Percentiles rank a stretch among this genome's conserved stretches.
These are phyloP conservation scores for Discostella stelligeroides DNA, from an alignment of 108 stramenopile genomes.

Conservation along the genomic window DNA sequence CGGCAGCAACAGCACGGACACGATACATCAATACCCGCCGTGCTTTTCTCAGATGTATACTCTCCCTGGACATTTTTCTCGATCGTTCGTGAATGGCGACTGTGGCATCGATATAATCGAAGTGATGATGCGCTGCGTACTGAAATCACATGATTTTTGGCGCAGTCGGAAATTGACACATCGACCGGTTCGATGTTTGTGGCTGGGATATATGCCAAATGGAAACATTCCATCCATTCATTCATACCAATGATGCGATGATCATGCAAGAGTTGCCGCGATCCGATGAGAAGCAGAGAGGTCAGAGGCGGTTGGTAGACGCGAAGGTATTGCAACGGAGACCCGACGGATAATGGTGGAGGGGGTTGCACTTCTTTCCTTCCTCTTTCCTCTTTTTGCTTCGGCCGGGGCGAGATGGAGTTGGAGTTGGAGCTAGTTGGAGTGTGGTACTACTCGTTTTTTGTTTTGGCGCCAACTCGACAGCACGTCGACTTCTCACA, in stretches of 20 bases:
- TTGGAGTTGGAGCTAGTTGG: too few relatives aligned
- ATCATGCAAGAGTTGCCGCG: not conserved
- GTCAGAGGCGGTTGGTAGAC: too few relatives aligned
- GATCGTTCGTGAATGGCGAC: not conserved
- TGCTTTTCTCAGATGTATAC: not conserved
- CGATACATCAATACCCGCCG: not conserved
- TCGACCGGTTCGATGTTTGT: not conserved
- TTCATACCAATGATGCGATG: not conserved
- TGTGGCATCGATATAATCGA: slow-evolving; percentile 24
- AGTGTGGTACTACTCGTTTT: too few relatives aligned
- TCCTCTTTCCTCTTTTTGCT: too few relatives aligned
- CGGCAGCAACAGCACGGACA: slow-evolving; percentile 6
- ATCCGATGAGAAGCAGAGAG: too few relatives aligned
- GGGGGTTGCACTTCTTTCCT: too few relatives aligned
- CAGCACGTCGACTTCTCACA: too few relatives aligned
- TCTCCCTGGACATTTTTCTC: not conserved
- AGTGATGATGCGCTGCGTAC: slow-evolving; percentile 24
- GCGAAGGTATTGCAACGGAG: too few relatives aligned
- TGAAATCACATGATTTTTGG: slow-evolving; percentile 5
- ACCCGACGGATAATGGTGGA: too few relatives aligned
- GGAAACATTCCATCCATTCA: slow-evolving; percentile 19
- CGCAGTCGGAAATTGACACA: not conserved
- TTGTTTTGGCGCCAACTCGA: too few relatives aligned
- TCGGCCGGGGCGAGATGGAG: too few relatives aligned
- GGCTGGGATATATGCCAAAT: slow-evolving; percentile 23